These are phyloP conservation scores for Jimgerdemannia flammicorona DNA, from an alignment of 192 early-diverging fungal species.

Conservation along the genomic window DNA sequence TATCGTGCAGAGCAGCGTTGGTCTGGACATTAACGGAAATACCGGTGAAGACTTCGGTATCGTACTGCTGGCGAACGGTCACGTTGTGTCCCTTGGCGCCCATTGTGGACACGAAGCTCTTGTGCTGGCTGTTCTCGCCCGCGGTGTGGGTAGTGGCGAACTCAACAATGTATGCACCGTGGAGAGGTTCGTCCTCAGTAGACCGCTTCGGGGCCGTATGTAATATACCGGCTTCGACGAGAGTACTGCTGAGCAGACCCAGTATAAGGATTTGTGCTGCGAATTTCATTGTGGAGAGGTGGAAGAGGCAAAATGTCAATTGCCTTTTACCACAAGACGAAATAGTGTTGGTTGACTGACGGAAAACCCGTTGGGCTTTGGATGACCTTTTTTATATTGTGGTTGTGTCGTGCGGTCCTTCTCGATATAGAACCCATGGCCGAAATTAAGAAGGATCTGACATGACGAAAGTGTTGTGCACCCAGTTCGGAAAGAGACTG, in stretches of 20 bases:
- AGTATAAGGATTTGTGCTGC: neutral
- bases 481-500: too few relatives aligned
- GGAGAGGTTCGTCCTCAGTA: too few relatives aligned
- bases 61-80: neutral
- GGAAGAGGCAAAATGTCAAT: too few relatives aligned
- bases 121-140: neutral
- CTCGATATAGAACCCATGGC: too few relatives aligned
- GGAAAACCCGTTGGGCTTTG: too few relatives aligned
- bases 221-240: neutral
- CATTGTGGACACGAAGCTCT: neutral
- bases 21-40: conserved; percentile 2
- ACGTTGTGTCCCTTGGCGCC: neutral
- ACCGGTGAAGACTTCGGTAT: neutral
- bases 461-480: too few relatives aligned
- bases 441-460: too few relatives aligned
- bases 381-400: too few relatives aligned
- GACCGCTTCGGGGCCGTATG: neutral
- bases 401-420: too few relatives aligned
- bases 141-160: neutral
- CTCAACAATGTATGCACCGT: neutral
- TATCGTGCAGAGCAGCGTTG: neutral
- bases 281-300: neutral
- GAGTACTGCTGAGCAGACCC: neutral
- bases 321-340: too few relatives aligned
- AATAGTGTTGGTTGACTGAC: too few relatives aligned